Evolutionary conservation across 2,329 filamentous ascomycete genomes (phyloP).

Genomic region (Massarina eburnea): DNA sequence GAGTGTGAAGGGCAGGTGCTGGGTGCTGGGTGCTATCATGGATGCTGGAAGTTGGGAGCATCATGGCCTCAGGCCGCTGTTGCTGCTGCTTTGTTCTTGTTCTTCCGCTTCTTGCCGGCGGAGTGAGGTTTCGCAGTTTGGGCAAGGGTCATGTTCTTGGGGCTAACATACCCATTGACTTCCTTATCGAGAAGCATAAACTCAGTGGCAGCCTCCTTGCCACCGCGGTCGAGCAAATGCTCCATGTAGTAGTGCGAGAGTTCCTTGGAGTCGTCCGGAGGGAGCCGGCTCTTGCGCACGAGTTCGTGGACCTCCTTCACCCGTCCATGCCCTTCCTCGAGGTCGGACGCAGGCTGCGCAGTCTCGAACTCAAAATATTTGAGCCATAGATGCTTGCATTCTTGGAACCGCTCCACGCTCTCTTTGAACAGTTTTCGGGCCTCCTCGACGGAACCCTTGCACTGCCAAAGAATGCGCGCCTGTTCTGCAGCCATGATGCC

Average conservation of each 20-base stretch:
- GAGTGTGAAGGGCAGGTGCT: background rate
- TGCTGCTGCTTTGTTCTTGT: conserved; percentile 8
- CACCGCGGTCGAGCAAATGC: conserved; percentile 81
- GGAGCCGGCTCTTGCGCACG: conserved; percentile 73
- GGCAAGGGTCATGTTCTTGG: conserved; percentile 28
- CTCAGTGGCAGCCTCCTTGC: conserved; percentile 80
- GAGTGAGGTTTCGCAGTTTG: conserved; percentile 35
- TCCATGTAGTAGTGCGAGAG: conserved; percentile 77
- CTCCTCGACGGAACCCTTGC: conserved; percentile 76
- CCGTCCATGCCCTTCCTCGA: conserved; percentile 67
- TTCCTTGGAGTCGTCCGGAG: conserved; percentile 68
- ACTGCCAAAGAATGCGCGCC: conserved; percentile 84
- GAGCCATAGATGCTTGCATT: conserved; percentile 87
- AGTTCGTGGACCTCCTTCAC: conserved; percentile 80
- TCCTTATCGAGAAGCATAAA: conserved; percentile 82
- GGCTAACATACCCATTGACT: conserved; percentile 68
- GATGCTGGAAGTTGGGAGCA: background rate
- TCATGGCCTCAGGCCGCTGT: background rate
- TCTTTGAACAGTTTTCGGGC: conserved; percentile 81
- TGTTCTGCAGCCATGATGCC: conserved; percentile 86
- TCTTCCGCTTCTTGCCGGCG: conserved; percentile 32
- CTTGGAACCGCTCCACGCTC: conserved; percentile 80
- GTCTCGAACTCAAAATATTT: conserved; percentile 88
- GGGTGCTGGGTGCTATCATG: background rate
- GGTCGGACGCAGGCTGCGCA: conserved; percentile 70